Percentiles rank a stretch among this genome's conserved stretches.
Conservation (phyloP, 345 rosid species). For the Xanthoceras sorbifolium region DNA sequence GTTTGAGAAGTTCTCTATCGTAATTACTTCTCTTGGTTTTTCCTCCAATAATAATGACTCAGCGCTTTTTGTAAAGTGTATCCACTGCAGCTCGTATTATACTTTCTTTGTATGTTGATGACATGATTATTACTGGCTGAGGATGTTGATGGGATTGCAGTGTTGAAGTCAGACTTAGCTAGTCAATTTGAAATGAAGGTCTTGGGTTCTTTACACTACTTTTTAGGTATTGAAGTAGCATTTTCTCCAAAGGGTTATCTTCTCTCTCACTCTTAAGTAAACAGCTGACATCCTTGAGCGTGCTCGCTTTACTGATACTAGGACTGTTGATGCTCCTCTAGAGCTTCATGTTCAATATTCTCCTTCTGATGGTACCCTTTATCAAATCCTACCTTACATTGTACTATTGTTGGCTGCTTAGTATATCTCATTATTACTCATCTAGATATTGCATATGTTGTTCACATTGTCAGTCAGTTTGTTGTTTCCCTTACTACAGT, state of each 20-base stretch:
- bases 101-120: background rate
- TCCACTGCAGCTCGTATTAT: background rate
- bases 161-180: too few species aligned
- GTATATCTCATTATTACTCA: too few species aligned
- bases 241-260: background rate
- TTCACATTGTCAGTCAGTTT: constrained; percentile 12
- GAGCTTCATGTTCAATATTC: background rate
- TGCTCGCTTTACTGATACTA: background rate
- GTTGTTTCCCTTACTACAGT: background rate
- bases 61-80: background rate
- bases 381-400: too few species aligned
- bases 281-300: background rate
- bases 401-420: too few species aligned
- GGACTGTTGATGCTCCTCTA: background rate
- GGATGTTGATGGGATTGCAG: too few species aligned
- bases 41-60: background rate
- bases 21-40: background rate
- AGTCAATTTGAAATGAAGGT: too few species aligned
- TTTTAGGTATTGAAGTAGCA: too few species aligned
- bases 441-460: too few species aligned
- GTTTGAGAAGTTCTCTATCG: background rate
- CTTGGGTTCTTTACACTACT: too few species aligned
- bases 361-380: constrained; percentile 5
- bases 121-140: background rate
- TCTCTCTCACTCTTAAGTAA: background rate